Evolutionary conservation across 106 monocot species (phyloP), one percentile per base, ranked within the genome.

Genomic region (Dactylorhiza incarnata): DNA sequence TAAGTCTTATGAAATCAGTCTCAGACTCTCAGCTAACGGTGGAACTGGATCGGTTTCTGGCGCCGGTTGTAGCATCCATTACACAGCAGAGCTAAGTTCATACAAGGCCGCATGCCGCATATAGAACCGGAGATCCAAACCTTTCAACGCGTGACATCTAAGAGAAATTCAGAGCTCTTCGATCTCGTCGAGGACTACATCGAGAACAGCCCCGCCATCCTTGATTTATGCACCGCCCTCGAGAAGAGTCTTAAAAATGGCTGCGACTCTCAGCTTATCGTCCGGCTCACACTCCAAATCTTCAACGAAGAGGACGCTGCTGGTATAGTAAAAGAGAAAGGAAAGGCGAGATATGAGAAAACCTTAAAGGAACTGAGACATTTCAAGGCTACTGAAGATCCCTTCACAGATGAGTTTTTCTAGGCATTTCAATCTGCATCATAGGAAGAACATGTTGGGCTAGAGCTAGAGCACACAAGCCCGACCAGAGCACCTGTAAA

Each of bases 121-220:
- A 73, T 71, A 13, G 95, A 95, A 48, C 95, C 95, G 19, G 84
- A 85, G 66, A 77, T 95, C 29, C 85, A 75, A 45, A 71, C 83
- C 75, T 87, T 95, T 79, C 90, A 95, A 95, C 90, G 84, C 85
- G 90, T 80, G 95, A 95, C 83, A 83, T 95, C 25, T 95, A n/a
- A 92, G 95, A 88, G 83, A 56, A 90, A 61, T 79, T 87, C 90
- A 5, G 85, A 95, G 74, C 90, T 95, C 29, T 90, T 95, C 80
- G 79, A 83, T 54, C 86, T 95, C 53, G 92, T 95, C 15, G 86
- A 92, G 68, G 95, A 92, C 46, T 95, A 92, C 82, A 92, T 92
- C 68, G 95, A 88, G 74, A 88, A 81, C 82, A 83, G 80, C 80
- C 85, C 92, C 74, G 90, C 88, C 9, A 95, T 88, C 6, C 90